These are phyloP conservation scores for Nicotiana rustica DNA, from an alignment of 305 asterid genomes.

Conservation along the genomic window DNA sequence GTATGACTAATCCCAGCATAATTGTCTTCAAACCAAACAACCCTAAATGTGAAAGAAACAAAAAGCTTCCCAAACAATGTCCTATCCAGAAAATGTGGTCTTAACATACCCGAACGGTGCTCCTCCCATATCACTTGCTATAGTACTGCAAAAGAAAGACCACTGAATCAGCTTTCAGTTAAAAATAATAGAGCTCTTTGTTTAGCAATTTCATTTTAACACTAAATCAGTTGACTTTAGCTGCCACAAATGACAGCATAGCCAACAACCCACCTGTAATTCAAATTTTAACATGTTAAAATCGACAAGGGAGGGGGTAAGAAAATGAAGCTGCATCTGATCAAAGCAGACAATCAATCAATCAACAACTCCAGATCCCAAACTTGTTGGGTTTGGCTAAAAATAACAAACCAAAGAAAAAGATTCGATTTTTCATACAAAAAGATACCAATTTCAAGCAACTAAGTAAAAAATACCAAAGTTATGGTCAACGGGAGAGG, in stretches of 20 bases:
- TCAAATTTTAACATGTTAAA: background rate
- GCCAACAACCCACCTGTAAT: background rate
- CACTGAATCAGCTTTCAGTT: conserved; percentile 8
- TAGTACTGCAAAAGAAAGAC: conserved; percentile 68
- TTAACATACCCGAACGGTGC: conserved; percentile 86
- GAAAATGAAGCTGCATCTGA: background rate
- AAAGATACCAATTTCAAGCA: background rate
- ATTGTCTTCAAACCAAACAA: too few relatives aligned
- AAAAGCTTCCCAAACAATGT: conserved; percentile 21
- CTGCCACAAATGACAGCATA: conserved; percentile 2
- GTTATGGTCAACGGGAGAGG: background rate
- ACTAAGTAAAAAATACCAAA: background rate
- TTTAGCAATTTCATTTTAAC: background rate
- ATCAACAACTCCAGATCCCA: conserved; percentile 14
- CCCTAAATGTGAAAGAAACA: background rate
- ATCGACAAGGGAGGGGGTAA: background rate
- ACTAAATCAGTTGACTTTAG: background rate
- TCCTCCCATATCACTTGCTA: conserved; percentile 80
- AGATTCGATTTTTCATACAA: conserved; percentile 2
- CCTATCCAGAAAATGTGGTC: background rate
- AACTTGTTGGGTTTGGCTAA: conserved; percentile 12
- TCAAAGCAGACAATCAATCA: background rate
- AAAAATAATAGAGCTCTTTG: background rate
- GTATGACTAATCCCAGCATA: too few relatives aligned
- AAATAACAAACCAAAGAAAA: background rate